Conservation (phyloP, 352 stramenopile genomes). For the Phytophthora syringae region DNA sequence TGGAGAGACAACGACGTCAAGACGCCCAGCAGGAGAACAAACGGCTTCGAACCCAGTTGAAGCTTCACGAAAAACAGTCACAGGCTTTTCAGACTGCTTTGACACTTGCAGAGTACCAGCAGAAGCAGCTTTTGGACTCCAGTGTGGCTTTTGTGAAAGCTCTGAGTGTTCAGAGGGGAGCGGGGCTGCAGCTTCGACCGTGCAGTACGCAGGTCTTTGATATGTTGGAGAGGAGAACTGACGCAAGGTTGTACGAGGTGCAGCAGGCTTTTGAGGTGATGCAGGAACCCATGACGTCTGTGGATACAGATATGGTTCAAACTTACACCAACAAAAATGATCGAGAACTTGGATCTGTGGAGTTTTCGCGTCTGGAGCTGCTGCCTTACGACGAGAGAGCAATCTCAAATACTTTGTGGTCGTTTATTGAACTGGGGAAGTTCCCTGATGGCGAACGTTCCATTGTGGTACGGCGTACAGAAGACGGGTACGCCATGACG, state of each 20-base stretch:
- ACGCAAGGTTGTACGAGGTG: constrained; percentile 14
- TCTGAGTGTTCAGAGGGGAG: constrained; percentile 6
- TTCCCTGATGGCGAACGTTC: constrained; percentile 12
- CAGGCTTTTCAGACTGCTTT: constrained; percentile 1
- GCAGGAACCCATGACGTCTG: constrained; percentile 1
- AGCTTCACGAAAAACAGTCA: neutral
- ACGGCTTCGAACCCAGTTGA: constrained; percentile 10
- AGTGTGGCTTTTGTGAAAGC: neutral
- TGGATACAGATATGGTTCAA: constrained; percentile 12
- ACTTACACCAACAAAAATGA: neutral
- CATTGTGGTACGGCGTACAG: constrained; percentile 1
- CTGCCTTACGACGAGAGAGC: constrained; percentile 16
- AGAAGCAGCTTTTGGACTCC: neutral
- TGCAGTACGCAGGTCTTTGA: constrained; percentile 7
- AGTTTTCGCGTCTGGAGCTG: constrained; percentile 9
- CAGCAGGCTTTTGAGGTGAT: neutral
- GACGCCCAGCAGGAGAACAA: constrained; percentile 8
- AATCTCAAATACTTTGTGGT: constrained; percentile 13
- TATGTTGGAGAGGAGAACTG: constrained; percentile 20
- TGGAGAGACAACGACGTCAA: constrained; percentile 3
- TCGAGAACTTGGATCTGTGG: neutral
- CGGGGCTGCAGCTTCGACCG: neutral
- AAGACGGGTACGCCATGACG: constrained; percentile 14
- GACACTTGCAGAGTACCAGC: neutral
- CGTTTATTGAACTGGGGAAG: constrained; percentile 2